Percentiles rank a stretch among this genome's conserved stretches.
Conservation (phyloP, 495 filamentous ascomycete genomes). For the Neohortaea acidophila region DNA sequence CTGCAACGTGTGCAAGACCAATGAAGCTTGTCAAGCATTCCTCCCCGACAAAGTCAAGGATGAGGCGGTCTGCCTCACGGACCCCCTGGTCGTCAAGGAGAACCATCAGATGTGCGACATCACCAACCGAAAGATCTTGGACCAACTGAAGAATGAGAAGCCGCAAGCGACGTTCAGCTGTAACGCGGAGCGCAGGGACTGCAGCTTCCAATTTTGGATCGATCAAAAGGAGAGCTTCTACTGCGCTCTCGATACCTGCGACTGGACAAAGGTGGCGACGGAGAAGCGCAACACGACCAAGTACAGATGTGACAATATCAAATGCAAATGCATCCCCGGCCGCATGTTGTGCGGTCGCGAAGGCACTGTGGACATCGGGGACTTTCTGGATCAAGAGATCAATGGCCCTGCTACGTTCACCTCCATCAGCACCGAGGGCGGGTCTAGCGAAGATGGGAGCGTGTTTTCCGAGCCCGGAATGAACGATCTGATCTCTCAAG, state of each 20-base stretch:
- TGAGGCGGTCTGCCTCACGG: slow-evolving; percentile 78
- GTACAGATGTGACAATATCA: slow-evolving; percentile 70
- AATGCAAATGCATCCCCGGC: slow-evolving; percentile 75
- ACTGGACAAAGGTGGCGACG: slow-evolving; percentile 50
- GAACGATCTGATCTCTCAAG: slow-evolving; percentile 68
- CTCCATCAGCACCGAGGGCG: slow-evolving; percentile 47
- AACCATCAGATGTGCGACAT: slow-evolving; percentile 98
- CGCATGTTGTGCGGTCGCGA: slow-evolving; percentile 86
- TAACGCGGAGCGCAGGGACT: slow-evolving; percentile 51
- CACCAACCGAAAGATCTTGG: slow-evolving; percentile 81
- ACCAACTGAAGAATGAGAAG: slow-evolving; percentile 56
- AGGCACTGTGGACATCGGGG: slow-evolving; percentile 80
- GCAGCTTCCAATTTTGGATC: slow-evolving; percentile 98
- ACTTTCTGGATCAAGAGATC: slow-evolving; percentile 67
- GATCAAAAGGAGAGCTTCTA: slow-evolving; percentile 91
- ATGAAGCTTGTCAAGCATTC: slow-evolving; percentile 69
- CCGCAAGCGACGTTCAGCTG: slow-evolving; percentile 93
- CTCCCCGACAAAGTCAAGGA: slow-evolving; percentile 60
- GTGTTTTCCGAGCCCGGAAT: slow-evolving; percentile 80
- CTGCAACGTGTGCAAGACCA: slow-evolving; percentile 83
- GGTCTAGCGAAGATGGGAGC: slow-evolving; percentile 46
- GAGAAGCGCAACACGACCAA: slow-evolving; percentile 61
- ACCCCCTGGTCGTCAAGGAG: slow-evolving; percentile 77
- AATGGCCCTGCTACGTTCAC: slow-evolving; percentile 73
- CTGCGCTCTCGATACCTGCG: slow-evolving; percentile 70